A percentile compares a stretch with the other conserved stretches of the same genome.
Conservation (phyloP, 208 protist species). For the Herpetomonas tarakana region DNA sequence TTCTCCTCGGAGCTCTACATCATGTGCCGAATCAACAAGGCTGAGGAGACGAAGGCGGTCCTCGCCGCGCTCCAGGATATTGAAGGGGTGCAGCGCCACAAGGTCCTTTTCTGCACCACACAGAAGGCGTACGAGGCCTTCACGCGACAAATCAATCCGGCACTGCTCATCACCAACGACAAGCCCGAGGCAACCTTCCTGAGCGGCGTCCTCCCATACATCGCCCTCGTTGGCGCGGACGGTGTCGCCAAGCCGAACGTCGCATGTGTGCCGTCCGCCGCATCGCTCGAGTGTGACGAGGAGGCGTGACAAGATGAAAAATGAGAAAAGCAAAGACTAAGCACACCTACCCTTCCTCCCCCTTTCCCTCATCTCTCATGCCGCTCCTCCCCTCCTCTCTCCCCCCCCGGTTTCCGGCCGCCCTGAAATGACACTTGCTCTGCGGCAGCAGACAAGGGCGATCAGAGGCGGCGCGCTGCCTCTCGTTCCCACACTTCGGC, state of each 20-base stretch:
- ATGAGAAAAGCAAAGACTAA: not conserved
- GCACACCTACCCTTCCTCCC: too few relatives aligned
- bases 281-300: conserved; percentile 6
- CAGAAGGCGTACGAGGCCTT: conserved; percentile 84
- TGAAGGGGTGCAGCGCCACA: conserved; percentile 54
- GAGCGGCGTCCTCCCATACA: conserved; percentile 57
- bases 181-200: conserved; percentile 47
- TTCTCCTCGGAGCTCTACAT: conserved; percentile 66
- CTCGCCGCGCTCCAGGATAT: conserved; percentile 38
- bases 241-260: conserved; percentile 32
- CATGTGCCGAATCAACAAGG: conserved; percentile 61
- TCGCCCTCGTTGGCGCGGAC: conserved; percentile 46
- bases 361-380: too few relatives aligned
- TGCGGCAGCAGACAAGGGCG: too few relatives aligned
- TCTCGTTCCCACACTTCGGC: too few relatives aligned
- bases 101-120: conserved; percentile 81
- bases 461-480: too few relatives aligned
- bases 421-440: too few relatives aligned
- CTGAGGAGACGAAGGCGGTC: conserved; percentile 46
- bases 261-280: conserved; percentile 16
- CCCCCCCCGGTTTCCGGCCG: too few relatives aligned
- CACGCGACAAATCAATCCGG: conserved; percentile 73
- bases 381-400: too few relatives aligned
- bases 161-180: conserved; percentile 62
- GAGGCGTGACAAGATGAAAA: not conserved